These are phyloP conservation scores for Gonapodya sp. DNA, from an alignment of 192 early-diverging fungal species.

Conservation along the genomic window DNA sequence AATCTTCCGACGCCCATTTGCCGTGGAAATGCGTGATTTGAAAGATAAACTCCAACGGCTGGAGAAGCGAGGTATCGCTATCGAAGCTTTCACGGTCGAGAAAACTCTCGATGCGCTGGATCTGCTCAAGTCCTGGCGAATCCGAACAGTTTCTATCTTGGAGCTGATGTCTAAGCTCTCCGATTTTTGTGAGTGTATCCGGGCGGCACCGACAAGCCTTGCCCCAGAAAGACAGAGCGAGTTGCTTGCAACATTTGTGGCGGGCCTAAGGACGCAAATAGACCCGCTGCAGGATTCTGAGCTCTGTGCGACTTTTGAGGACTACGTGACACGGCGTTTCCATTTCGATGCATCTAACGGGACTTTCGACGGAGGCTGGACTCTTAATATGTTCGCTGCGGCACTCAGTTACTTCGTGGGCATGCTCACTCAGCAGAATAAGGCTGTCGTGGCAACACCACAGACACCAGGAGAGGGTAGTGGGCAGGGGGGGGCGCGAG, in stretches of 20 bases:
- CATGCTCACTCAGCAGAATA: neutral
- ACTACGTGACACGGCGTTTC: conserved; percentile 10
- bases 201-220: neutral
- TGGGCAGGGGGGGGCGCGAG: neutral
- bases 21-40: conserved; percentile 2
- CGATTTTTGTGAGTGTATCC: conserved; percentile 3
- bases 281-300: conserved; percentile 9
- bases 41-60: conserved; percentile 4
- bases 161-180: conserved; percentile 12
- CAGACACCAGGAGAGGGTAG: too few species aligned
- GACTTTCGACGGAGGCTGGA: conserved; percentile 9
- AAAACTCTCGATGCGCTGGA: neutral
- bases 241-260: neutral
- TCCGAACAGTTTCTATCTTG: conserved; percentile 9
- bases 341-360: conserved; percentile 1
- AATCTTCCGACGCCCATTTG: conserved; percentile 6
- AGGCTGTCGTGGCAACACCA: too few species aligned
- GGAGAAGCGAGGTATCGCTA: neutral
- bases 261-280: neutral
- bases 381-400: neutral
- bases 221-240: neutral
- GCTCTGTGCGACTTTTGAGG: conserved; percentile 4
- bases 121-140: conserved; percentile 2
- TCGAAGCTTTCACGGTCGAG: conserved; percentile 9
- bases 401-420: conserved; percentile 2